Percentiles rank a stretch among this genome's conserved stretches.
phyloP scores from a whole-genome alignment of 352 stramenopile genomes.

The Globisporangium abappressorium region DNA sequence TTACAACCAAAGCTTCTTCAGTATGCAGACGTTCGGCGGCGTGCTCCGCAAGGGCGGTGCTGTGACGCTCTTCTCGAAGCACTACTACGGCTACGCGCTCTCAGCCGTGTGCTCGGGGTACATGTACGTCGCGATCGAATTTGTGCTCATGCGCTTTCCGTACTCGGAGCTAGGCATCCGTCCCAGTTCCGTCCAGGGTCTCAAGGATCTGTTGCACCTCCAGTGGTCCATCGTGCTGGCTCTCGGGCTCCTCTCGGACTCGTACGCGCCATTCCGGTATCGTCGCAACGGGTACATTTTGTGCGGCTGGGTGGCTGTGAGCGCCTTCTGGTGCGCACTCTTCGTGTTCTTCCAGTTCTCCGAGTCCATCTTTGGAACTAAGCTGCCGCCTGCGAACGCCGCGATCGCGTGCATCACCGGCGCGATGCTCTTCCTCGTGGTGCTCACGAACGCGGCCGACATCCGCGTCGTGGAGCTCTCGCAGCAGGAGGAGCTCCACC shows the following conservation, averaged over 20 bases:
- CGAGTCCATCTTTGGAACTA: constrained; percentile 6
- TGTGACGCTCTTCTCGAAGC: constrained; percentile 11
- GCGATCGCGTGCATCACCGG: constrained; percentile 17
- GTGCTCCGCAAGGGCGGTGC: constrained; percentile 30
- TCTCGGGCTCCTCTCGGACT: constrained; percentile 32
- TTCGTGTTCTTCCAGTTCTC: constrained; percentile 27
- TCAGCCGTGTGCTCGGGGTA: constrained; percentile 14
- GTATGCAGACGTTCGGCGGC: constrained; percentile 66
- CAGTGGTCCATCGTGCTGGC: constrained; percentile 33
- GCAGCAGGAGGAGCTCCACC: constrained; percentile 35
- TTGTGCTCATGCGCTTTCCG: constrained; percentile 16
- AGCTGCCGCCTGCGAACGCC: constrained; percentile 8
- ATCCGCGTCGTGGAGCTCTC: constrained; percentile 46
- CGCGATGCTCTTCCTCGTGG: constrained; percentile 30
- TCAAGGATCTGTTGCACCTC: constrained; percentile 27
- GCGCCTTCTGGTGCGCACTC: constrained; percentile 25
- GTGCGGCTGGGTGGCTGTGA: constrained; percentile 35
- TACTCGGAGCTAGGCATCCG: constrained; percentile 6
- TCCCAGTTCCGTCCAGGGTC: constrained; percentile 6
- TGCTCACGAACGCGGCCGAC: constrained; percentile 32
- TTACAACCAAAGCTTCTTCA: constrained; percentile 38
- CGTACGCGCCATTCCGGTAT: constrained; percentile 22
- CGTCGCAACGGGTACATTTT: constrained; percentile 76
- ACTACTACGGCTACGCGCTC: constrained; percentile 17
- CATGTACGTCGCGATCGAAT: constrained; percentile 15